Conservation (phyloP, 768 basidiomycete genomes). For the Psilocybe cubensis region DNA sequence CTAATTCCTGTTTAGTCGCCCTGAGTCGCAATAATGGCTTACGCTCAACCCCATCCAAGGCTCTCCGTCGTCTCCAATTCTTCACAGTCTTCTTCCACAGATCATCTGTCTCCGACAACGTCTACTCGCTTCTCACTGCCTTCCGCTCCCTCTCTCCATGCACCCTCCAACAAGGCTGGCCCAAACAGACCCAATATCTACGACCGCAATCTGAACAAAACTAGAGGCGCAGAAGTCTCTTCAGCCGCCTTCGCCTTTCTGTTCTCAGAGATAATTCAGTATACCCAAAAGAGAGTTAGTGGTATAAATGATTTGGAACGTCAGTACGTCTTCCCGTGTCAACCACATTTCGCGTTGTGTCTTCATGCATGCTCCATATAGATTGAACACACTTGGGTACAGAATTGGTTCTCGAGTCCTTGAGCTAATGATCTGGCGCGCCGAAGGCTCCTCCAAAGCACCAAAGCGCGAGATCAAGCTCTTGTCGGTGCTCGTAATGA, state of each 20-base stretch:
- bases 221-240: conserved; percentile 82
- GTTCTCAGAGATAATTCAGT: conserved; percentile 92
- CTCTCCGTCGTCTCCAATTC: conserved; percentile 70
- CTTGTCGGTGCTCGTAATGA: conserved; percentile 88
- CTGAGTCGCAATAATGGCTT: conserved; percentile 41
- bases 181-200: conserved; percentile 75
- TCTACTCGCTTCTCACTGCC: conserved; percentile 75
- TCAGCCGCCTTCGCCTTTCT: conserved; percentile 86
- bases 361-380: conserved; percentile 32
- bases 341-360: neutral
- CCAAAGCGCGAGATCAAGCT: conserved; percentile 93
- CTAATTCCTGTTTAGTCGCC: conserved; percentile 3
- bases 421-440: conserved; percentile 83
- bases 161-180: conserved; percentile 41
- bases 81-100: conserved; percentile 48
- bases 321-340: conserved; percentile 52
- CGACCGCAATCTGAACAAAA: conserved; percentile 89
- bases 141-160: conserved; percentile 52
- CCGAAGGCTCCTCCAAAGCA: conserved; percentile 78
- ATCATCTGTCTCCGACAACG: conserved; percentile 59
- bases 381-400: conserved; percentile 92
- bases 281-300: conserved; percentile 93
- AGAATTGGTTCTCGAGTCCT: conserved; percentile 87
- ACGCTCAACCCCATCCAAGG: conserved; percentile 65
- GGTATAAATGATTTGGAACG: conserved; percentile 96